These are phyloP conservation scores for Tulasnella sp. DNA, from an alignment of 768 basidiomycete genomes.

Conservation along the genomic window DNA sequence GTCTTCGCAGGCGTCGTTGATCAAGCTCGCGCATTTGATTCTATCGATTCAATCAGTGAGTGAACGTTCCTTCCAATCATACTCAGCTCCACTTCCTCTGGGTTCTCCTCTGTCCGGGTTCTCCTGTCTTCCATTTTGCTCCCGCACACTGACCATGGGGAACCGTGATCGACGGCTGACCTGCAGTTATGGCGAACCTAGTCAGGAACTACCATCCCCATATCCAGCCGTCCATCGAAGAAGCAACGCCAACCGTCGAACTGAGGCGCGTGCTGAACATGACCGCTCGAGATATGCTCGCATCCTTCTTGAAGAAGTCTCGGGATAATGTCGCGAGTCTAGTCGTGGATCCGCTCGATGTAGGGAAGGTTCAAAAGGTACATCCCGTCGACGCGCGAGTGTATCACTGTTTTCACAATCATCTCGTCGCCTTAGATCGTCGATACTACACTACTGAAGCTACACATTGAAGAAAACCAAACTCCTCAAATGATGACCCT, in stretches of 20 bases:
- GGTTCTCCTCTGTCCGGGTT: constrained; percentile 23
- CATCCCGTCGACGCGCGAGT: not conserved
- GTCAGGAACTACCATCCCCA: constrained; percentile 88
- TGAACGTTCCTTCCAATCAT: constrained; percentile 23
- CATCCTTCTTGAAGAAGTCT: constrained; percentile 52
- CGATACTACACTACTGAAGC: constrained; percentile 71
- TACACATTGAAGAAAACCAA: constrained; percentile 52
- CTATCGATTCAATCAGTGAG: constrained; percentile 82
- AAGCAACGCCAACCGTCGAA: constrained; percentile 59
- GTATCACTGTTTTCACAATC: not conserved
- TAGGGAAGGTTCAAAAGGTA: not conserved
- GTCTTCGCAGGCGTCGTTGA: constrained; percentile 67
- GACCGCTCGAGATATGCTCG: constrained; percentile 68
- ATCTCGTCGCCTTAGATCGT: constrained; percentile 40
- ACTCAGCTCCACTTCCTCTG: constrained; percentile 19
- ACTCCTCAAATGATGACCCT: constrained; percentile 50
- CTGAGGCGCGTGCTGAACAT: constrained; percentile 49
- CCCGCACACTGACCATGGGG: constrained; percentile 22
- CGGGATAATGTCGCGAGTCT: constrained; percentile 24
- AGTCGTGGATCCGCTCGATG: not conserved
- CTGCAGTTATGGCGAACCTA: constrained; percentile 74
- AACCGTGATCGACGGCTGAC: constrained; percentile 36
- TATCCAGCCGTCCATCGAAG: constrained; percentile 53
- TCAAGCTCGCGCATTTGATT: constrained; percentile 53
- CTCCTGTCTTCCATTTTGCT: constrained; percentile 23